These are phyloP conservation scores for Moniliophthora roreri DNA, from an alignment of 1,284 basidiomycete genomes.

Conservation along the genomic window DNA sequence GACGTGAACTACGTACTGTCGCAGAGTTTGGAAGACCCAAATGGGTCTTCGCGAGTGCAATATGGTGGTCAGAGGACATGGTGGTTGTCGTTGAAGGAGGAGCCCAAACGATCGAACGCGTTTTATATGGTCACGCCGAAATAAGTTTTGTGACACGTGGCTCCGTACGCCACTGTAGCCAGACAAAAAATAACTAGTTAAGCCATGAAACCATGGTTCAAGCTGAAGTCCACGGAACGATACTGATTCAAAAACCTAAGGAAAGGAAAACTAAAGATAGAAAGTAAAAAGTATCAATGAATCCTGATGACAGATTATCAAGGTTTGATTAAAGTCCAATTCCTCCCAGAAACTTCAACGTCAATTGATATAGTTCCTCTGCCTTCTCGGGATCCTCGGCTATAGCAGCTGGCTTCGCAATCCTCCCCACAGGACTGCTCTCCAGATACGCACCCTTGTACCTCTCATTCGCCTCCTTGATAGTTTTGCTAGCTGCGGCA, in stretches of 20 bases:
- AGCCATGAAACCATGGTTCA: too few species aligned
- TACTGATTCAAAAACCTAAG: too few species aligned
- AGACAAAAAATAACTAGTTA: too few species aligned
- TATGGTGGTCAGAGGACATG: too few species aligned
- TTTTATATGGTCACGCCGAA: too few species aligned
- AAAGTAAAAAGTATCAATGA: background rate
- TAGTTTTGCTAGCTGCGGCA: slow-evolving; percentile 32
- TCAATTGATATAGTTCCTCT: slow-evolving; percentile 21
- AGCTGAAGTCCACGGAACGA: too few species aligned
- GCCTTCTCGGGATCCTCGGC: slow-evolving; percentile 16
- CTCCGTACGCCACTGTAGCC: too few species aligned
- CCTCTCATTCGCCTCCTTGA: slow-evolving; percentile 22
- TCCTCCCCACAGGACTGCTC: slow-evolving; percentile 21
- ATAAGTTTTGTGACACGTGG: too few species aligned
- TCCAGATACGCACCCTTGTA: slow-evolving; percentile 31
- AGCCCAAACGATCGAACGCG: too few species aligned
- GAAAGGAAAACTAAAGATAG: background rate
- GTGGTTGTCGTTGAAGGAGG: too few species aligned
- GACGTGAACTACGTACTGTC: background rate
- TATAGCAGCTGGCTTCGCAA: slow-evolving; percentile 20
- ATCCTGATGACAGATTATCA: background rate
- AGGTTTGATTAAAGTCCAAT: background rate
- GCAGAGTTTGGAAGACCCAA: background rate
- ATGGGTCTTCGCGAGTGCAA: background rate
- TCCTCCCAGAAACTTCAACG: slow-evolving; percentile 15